Conservation (phyloP, 2,329 filamentous ascomycete genomes). For the Simplicillium aogashimaense region DNA sequence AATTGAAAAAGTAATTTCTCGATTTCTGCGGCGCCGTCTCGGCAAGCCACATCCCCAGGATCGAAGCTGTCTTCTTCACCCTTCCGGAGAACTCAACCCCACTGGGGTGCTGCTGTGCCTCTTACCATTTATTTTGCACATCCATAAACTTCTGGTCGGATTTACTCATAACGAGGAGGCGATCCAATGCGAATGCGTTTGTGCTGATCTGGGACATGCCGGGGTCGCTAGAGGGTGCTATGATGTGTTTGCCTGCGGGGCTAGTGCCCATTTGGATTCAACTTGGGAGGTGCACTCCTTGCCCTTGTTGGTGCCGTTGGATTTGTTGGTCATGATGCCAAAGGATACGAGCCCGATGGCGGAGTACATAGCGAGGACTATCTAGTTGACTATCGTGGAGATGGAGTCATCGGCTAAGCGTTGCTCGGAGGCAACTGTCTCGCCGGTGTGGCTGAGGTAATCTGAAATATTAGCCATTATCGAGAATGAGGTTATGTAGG, state of each 20-base stretch:
- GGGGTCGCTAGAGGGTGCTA: not conserved
- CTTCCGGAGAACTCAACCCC: not conserved
- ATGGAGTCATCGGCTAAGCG: no score
- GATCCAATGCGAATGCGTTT: not conserved
- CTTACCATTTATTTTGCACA: not conserved
- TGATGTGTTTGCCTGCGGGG: not conserved
- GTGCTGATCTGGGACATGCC: not conserved
- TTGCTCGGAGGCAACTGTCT: no score
- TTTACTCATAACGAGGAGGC: not conserved
- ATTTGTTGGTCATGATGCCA: not conserved
- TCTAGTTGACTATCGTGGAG: no score
- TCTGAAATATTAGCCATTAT: no score
- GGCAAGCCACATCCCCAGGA: not conserved
- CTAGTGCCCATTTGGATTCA: not conserved
- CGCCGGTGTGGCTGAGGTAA: no score
- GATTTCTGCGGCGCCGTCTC: not conserved
- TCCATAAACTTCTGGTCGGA: not conserved
- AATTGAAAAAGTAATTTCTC: not conserved
- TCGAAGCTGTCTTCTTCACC: not conserved
- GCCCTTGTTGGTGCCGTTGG: not conserved
- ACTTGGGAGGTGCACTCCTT: not conserved
- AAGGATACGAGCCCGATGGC: no score
- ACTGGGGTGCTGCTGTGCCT: not conserved
- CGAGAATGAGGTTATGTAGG: no score
- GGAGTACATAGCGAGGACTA: no score